Percentiles rank a stretch among this genome's conserved stretches.
These are phyloP conservation scores for Metschnikowia drakensbergensis DNA, from an alignment of 805 yeast genomes.

Conservation along the genomic window DNA sequence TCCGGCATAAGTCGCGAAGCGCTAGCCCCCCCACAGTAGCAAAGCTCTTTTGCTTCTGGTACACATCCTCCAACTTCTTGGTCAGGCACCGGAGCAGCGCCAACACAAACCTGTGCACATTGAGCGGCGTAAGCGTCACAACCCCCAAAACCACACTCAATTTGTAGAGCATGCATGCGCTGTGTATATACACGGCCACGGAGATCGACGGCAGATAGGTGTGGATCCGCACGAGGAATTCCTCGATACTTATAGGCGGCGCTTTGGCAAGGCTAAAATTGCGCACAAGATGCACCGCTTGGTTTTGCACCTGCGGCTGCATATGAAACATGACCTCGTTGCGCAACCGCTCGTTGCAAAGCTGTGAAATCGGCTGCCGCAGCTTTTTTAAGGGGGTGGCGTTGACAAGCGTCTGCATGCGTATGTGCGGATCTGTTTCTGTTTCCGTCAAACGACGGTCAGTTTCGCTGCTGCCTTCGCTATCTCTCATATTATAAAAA, in stretches of 20 bases:
- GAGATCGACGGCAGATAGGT: conserved; percentile 40
- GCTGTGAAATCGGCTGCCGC: conserved; percentile 2
- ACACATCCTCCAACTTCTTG: conserved; percentile 43
- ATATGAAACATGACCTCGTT: conserved; percentile 21
- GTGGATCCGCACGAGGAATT: conserved; percentile 34
- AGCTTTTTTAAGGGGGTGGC: conserved; percentile 15
- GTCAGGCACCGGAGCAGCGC: conserved; percentile 38
- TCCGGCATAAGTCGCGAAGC: conserved; percentile 39
- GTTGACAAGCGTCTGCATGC: conserved; percentile 22
- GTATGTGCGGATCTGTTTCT: conserved; percentile 9
- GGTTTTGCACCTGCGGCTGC: conserved; percentile 18
- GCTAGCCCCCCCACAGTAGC: conserved; percentile 46
- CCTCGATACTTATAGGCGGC: conserved; percentile 33
- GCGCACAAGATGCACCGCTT: conserved; percentile 28
- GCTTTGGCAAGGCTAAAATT: conserved; percentile 32
- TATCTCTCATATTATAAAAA: not conserved
- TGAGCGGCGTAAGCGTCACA: conserved; percentile 31
- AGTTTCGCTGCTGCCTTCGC: not conserved
- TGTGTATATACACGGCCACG: conserved; percentile 37
- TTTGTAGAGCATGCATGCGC: conserved; percentile 37
- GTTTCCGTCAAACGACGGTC: not conserved
- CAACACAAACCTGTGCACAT: conserved; percentile 38
- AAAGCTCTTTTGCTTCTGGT: conserved; percentile 39
- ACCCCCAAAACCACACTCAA: conserved; percentile 31
- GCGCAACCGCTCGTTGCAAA: conserved; percentile 19